Base-by-base conservation (phyloP, 371 early-diverging fungal genomes). In the Aphelidium insulamus region DNA sequence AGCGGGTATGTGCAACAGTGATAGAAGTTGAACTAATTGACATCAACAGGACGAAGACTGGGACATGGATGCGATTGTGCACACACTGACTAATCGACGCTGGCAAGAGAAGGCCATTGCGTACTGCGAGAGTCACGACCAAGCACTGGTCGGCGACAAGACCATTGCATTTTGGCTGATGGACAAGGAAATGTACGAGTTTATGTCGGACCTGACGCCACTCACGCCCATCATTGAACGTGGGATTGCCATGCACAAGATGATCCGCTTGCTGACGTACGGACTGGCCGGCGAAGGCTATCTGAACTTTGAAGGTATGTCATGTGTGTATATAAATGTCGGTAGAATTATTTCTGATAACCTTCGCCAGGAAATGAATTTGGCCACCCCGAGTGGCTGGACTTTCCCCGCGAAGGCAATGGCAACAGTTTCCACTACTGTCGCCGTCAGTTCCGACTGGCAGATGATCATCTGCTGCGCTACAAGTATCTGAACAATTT, bases 301-400 rank as follows among this genome's bases (percentile, higher is more conserved):
- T 47, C 56, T 92, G 30, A 88, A 75, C 39, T 92, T 92, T 43
- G 83, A 84, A 50, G 94, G 94, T n/a, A n/a, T n/a, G n/a, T n/a
- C n/a, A n/a, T n/a, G n/a, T n/a, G n/a, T n/a, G n/a, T n/a, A n/a
- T 15, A 40, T 35, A 18, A 29, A 40, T 20, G 16, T 32, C 21
- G 8, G 26, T 9, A n/a, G 8, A 9, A 8, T 8, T 9, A 26
- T 9, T 26, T n/a, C 9, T n/a, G 26, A 8, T 26, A n/a, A n/a
- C 8, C 26, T n/a, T n/a, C n/a, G n/a, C n/a, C n/a, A n/a, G n/a
- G n/a, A 28, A 91, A 88, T 48, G 88, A 87, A 45, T 92, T 92
- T 59, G 94, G 94, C 0, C 91, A 92, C 42, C 94, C 94, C 9
- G 94, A 92, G 54, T 92, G 94, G 94, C 69, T 92, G 12, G 94